A percentile compares a stretch with the other conserved stretches of the same genome.
phyloP scores from a whole-genome alignment of 2,329 filamentous ascomycete species.

The Neonectria faginata region DNA sequence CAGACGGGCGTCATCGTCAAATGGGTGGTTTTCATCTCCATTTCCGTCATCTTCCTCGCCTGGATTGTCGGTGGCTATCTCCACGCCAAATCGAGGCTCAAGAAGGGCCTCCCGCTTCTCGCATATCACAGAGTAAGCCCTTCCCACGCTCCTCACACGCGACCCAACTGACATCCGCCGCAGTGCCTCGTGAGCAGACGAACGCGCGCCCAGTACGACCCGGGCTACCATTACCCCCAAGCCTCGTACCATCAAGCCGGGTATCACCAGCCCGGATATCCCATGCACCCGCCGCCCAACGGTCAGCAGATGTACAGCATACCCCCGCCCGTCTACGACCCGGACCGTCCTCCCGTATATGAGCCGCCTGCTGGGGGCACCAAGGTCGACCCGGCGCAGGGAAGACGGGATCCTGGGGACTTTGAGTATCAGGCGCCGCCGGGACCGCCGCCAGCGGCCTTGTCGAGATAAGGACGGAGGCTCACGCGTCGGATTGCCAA shows the following conservation, averaged over 20 bases:
- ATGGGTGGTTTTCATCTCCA: conserved; percentile 74
- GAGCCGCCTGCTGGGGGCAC: conserved; percentile 61
- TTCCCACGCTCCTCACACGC: conserved; percentile 6
- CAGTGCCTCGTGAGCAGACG: conserved; percentile 65
- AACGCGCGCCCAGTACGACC: conserved; percentile 60
- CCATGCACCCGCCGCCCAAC: conserved; percentile 52
- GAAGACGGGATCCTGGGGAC: conserved; percentile 30
- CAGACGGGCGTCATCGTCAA: conserved; percentile 75
- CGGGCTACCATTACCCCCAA: conserved; percentile 60
- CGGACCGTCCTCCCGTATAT: conserved; percentile 68
- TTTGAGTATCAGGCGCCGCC: conserved; percentile 56
- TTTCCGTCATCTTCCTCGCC: conserved; percentile 68
- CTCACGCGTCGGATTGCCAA: background rate
- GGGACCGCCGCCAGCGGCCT: conserved; percentile 56
- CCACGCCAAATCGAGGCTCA: conserved; percentile 76
- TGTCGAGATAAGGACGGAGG: conserved; percentile 4
- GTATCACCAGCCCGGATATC: conserved; percentile 52
- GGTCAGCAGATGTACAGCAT: conserved; percentile 50
- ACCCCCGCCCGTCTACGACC: conserved; percentile 70
- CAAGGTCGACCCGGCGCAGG: conserved; percentile 67
- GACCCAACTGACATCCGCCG: conserved; percentile 4
- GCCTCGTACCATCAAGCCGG: background rate
- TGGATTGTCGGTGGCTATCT: conserved; percentile 77
- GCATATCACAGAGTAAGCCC: conserved; percentile 73
- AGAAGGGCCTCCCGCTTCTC: conserved; percentile 73